phyloP scores from a whole-genome alignment of 1,284 basidiomycete genomes.

The Ustilago nuda region DNA sequence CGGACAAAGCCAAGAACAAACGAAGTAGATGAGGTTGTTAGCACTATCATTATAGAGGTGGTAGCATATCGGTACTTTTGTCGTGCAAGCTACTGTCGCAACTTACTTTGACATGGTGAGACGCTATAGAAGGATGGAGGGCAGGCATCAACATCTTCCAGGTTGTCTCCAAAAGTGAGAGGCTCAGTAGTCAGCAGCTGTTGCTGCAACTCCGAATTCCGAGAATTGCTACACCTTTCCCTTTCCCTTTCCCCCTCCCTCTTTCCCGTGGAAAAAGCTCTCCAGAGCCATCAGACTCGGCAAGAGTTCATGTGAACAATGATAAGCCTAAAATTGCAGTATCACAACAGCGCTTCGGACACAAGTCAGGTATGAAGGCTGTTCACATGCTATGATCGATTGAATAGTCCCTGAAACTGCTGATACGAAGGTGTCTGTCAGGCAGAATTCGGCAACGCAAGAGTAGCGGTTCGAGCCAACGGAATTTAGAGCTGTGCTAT shows the following conservation, averaged over 20 bases:
- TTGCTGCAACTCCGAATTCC: constrained; percentile 20
- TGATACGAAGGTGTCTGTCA: background rate
- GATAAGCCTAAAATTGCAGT: too few species aligned
- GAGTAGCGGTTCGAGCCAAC: background rate
- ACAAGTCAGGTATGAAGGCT: too few species aligned
- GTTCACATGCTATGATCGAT: too few species aligned
- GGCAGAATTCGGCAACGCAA: background rate
- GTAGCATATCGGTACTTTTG: background rate
- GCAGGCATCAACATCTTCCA: background rate
- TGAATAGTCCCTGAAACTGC: background rate
- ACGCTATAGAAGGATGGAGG: background rate
- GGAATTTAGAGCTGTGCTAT: background rate
- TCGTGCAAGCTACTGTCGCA: background rate
- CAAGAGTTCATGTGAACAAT: too few species aligned
- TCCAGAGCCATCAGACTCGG: background rate
- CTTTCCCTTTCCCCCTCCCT: too few species aligned
- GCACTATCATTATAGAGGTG: background rate
- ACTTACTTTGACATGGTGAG: constrained; percentile 13
- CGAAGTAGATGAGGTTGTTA: background rate
- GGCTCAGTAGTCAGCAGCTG: constrained; percentile 11
- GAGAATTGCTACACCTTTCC: background rate
- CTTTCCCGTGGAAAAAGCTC: background rate
- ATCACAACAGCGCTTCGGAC: too few species aligned
- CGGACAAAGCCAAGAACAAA: background rate
- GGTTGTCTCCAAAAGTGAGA: background rate